These are phyloP conservation scores for Boletus huronensis DNA, from an alignment of 768 basidiomycete species.

Conservation along the genomic window DNA sequence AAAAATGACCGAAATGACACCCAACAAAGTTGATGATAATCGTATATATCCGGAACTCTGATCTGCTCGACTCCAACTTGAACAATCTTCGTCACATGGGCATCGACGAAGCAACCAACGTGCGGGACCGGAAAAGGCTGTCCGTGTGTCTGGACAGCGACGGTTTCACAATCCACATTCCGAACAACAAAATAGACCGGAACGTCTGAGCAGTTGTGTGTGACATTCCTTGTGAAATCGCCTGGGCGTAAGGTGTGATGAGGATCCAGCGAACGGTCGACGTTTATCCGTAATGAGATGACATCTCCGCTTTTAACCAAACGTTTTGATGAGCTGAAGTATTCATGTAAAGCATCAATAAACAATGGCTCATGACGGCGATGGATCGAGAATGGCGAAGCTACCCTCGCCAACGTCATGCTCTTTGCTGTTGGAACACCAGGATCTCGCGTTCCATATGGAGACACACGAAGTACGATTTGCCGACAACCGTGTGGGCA, in stretches of 20 bases:
- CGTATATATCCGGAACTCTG: conserved; percentile 50
- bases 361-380: conserved; percentile 61
- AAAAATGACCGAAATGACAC: conserved; percentile 2
- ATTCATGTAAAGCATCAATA: conserved; percentile 55
- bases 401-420: conserved; percentile 76
- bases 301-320: conserved; percentile 74
- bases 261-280: conserved; percentile 38
- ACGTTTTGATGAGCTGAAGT: conserved; percentile 53
- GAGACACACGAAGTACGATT: conserved; percentile 47
- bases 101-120: conserved; percentile 84
- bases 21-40: conserved; percentile 52
- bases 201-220: conserved; percentile 32
- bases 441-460: conserved; percentile 58
- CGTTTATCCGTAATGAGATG: conserved; percentile 60
- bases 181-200: conserved; percentile 77
- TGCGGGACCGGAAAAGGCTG: conserved; percentile 59
- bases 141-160: conserved; percentile 39
- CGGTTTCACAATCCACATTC: conserved; percentile 63
- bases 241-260: not conserved
- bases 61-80: conserved; percentile 76
- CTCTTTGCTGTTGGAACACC: conserved; percentile 64
- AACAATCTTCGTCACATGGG: conserved; percentile 65
- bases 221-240: conserved; percentile 1
- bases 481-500: conserved; percentile 26
- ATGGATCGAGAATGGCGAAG: conserved; percentile 67